phyloP scores from a whole-genome alignment of 2,329 filamentous ascomycete genomes.

The Curvularia eragrostidis region DNA sequence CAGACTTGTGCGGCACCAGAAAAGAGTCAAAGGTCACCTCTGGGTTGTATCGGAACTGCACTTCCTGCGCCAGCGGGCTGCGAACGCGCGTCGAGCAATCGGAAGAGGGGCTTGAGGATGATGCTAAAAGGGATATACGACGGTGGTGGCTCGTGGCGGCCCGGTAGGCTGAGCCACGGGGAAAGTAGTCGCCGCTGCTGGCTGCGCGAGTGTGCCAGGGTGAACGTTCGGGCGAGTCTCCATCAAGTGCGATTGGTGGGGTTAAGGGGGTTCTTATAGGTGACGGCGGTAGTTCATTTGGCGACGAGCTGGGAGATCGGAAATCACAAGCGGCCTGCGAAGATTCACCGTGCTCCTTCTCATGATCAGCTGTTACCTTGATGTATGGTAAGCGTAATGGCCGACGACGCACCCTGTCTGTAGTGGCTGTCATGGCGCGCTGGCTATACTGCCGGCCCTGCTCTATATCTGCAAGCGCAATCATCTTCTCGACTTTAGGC shows the following conservation, averaged over 20 bases:
- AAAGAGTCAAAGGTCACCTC: conserved; percentile 37
- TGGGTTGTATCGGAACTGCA: conserved; percentile 16
- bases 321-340: conserved; percentile 14
- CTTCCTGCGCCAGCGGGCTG: conserved; percentile 21
- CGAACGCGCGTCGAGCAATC: conserved; percentile 12
- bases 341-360: conserved; percentile 6
- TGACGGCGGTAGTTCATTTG: background rate
- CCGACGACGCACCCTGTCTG: conserved; percentile 23
- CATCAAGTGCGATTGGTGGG: background rate
- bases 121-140: conserved; percentile 5
- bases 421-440: conserved; percentile 2
- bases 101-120: background rate
- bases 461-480: conserved; percentile 14
- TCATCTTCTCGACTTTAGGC: conserved; percentile 15
- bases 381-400: conserved; percentile 9
- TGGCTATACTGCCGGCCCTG: conserved; percentile 21
- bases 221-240: background rate
- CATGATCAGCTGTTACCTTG: conserved; percentile 11
- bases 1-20: conserved; percentile 33
- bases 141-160: background rate
- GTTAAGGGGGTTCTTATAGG: background rate
- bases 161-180: background rate
- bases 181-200: conserved; percentile 23
- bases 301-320: conserved; percentile 11
- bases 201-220: conserved; percentile 4